Evolutionary conservation across 257 asterid species (phyloP).

Genomic region (Cynanchum wilfordii): DNA sequence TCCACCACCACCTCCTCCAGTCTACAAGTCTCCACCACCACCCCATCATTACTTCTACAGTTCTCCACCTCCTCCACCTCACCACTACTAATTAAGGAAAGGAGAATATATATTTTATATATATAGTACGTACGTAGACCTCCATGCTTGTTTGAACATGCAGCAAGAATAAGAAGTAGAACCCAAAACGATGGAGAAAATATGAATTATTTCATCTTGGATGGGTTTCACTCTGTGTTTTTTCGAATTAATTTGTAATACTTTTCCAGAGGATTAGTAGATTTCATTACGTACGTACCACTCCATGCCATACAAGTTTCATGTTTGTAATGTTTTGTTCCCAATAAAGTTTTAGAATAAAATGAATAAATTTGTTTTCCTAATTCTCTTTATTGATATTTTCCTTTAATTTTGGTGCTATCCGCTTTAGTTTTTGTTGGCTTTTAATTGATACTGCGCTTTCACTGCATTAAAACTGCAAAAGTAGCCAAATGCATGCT

Average conservation of each 20-base stretch:
- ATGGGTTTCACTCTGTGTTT: background rate
- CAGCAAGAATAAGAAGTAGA: background rate
- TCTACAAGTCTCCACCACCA: background rate
- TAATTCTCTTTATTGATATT: background rate
- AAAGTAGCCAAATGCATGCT: background rate
- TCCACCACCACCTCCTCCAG: background rate
- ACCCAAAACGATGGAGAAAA: background rate
- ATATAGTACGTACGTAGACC: background rate
- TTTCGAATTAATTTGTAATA: background rate
- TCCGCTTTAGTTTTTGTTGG: background rate
- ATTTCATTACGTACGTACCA: background rate
- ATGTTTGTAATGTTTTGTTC: background rate
- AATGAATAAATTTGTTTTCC: background rate
- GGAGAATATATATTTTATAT: too few species aligned
- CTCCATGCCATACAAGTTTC: background rate
- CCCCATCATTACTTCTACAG: background rate
- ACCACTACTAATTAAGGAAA: constrained; percentile 1
- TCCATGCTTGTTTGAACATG: background rate
- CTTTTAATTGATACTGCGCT: background rate
- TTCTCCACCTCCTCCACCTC: background rate
- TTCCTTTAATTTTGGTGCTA: background rate
- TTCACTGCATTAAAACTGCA: background rate
- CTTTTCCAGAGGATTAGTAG: background rate
- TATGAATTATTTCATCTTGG: background rate
- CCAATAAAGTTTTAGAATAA: background rate